phyloP scores from a whole-genome alignment of 148 eudicot species.

The Chenopodium formosanum region DNA sequence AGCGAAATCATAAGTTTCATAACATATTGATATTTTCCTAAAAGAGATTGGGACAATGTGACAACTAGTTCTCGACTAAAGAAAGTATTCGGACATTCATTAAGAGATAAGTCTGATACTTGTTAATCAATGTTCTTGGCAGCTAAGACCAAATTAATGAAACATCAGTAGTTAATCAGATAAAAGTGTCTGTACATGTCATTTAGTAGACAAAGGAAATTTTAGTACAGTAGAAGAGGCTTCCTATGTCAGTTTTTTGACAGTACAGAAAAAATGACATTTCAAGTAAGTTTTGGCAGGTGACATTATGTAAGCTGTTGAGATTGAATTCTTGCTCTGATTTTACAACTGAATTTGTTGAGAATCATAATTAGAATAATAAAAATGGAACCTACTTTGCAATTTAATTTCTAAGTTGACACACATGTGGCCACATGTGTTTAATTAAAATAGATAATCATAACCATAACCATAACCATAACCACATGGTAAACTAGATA shows the following conservation, averaged over 20 bases:
- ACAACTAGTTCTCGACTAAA: neutral
- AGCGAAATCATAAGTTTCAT: neutral
- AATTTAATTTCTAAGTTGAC: neutral
- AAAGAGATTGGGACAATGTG: neutral
- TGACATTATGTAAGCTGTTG: neutral
- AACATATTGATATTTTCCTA: no score
- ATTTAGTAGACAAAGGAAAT: constrained; percentile 6
- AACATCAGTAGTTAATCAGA: neutral
- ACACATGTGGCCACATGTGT: neutral
- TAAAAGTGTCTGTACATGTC: neutral
- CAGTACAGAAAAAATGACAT: neutral
- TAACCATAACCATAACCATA: no score
- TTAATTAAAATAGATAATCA: no score
- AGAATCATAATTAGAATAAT: constrained; percentile 15
- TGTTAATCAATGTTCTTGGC: neutral
- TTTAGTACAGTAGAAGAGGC: neutral
- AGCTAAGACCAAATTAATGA: neutral
- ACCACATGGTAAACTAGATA: no score
- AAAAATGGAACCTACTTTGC: constrained; percentile 12
- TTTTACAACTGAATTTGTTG: constrained; percentile 20
- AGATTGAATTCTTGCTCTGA: constrained; percentile 20
- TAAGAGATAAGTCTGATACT: neutral
- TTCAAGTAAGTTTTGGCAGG: neutral
- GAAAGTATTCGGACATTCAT: neutral
- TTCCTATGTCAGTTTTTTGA: constrained; percentile 3